phyloP scores from a whole-genome alignment of 78 protist species.

The Tieghemostelium lacteum region DNA sequence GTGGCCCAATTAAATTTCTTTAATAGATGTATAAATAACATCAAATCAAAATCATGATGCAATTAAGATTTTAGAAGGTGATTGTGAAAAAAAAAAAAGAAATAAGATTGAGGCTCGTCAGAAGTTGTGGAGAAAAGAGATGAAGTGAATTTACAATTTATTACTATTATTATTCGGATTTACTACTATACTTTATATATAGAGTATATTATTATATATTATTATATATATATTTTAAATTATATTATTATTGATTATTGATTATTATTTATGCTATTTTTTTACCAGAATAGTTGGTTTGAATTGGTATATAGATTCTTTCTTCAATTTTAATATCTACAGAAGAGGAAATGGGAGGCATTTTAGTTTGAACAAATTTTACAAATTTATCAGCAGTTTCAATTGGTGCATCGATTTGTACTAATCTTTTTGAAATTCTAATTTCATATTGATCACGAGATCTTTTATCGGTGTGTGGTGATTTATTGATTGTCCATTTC shows the following conservation, averaged over 20 bases:
- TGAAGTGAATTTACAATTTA: too few relatives aligned
- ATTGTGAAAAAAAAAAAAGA: too few relatives aligned
- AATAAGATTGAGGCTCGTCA: too few relatives aligned
- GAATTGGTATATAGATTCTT: slow-evolving; percentile 46
- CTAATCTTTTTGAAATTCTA: slow-evolving; percentile 30
- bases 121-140: too few relatives aligned
- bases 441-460: slow-evolving; percentile 79
- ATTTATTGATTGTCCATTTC: slow-evolving; percentile 66
- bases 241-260: background rate
- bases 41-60: too few relatives aligned
- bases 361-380: slow-evolving; percentile 50
- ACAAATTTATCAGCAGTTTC: slow-evolving; percentile 53
- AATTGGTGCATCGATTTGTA: slow-evolving; percentile 70
- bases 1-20: background rate
- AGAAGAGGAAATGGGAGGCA: slow-evolving; percentile 67
- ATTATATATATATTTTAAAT: too few relatives aligned
- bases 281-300: slow-evolving; percentile 39
- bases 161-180: too few relatives aligned
- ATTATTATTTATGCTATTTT: slow-evolving; percentile 50
- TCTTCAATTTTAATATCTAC: slow-evolving; percentile 72
- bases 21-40: too few relatives aligned
- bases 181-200: too few relatives aligned
- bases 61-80: too few relatives aligned
- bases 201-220: too few relatives aligned
- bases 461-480: slow-evolving; percentile 76